Evolutionary conservation across 257 asterid species (phyloP).

Genomic region (Thymus mandschuricus): DNA sequence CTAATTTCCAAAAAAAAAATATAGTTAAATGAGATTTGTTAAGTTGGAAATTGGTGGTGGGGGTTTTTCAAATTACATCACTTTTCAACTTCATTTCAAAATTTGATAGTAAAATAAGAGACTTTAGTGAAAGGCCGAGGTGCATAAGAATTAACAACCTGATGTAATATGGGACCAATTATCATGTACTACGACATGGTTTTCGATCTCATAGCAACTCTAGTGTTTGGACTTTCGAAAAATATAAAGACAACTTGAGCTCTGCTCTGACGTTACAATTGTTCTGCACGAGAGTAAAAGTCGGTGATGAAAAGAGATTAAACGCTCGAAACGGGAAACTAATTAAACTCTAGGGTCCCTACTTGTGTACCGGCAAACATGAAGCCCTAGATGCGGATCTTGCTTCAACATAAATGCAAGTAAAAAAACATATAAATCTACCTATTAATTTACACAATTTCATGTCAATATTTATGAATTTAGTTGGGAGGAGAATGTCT

Average conservation of each 20-base stretch:
- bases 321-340: neutral
- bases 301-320: neutral
- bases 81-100: too few species aligned
- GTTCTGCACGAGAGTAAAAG: neutral
- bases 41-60: neutral
- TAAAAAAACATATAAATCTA: neutral
- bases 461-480: neutral
- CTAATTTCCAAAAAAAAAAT: neutral
- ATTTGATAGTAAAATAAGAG: too few species aligned
- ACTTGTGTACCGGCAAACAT: slow-evolving; percentile 13
- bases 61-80: neutral
- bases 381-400: slow-evolving; percentile 23
- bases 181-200: too few species aligned
- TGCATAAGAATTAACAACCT: too few species aligned
- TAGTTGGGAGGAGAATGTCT: neutral
- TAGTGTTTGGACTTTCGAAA: too few species aligned
- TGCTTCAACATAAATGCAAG: neutral
- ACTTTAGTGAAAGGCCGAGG: too few species aligned
- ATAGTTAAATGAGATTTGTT: too few species aligned
- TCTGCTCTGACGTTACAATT: neutral
- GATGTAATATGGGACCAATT: too few species aligned
- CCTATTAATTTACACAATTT: neutral
- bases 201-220: too few species aligned
- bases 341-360: neutral
- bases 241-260: too few species aligned